phyloP scores from a whole-genome alignment of 768 basidiomycete species.

The Serpula lacrymans region DNA sequence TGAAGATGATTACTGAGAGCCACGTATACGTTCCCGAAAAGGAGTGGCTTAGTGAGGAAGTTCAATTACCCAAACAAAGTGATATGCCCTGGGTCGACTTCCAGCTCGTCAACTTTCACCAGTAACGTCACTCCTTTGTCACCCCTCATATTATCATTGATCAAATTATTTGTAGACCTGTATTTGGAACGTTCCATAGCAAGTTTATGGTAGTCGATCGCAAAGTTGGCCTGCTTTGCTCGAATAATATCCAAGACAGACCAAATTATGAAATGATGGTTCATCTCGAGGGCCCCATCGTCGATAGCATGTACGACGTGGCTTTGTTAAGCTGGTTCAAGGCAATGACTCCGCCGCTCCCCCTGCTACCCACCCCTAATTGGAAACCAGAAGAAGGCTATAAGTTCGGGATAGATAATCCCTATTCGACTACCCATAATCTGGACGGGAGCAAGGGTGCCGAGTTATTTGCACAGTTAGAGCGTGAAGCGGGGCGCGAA shows the following conservation, averaged over 20 bases:
- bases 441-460: constrained; percentile 23
- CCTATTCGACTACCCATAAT: constrained; percentile 23
- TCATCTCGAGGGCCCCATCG: constrained; percentile 68
- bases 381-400: constrained; percentile 32
- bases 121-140: constrained; percentile 13
- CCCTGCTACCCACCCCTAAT: constrained; percentile 33
- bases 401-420: constrained; percentile 33
- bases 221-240: constrained; percentile 60
- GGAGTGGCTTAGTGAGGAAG: constrained; percentile 41
- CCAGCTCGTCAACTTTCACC: constrained; percentile 57
- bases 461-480: constrained; percentile 20
- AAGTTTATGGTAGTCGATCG: constrained; percentile 71
- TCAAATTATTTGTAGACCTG: constrained; percentile 28
- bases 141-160: neutral
- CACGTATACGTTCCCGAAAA: constrained; percentile 45
- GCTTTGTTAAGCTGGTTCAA: constrained; percentile 61
- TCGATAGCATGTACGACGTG: constrained; percentile 67
- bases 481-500: constrained; percentile 8
- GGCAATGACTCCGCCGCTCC: constrained; percentile 42
- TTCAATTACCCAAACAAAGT: constrained; percentile 48
- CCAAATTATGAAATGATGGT: constrained; percentile 59
- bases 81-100: constrained; percentile 61
- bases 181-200: constrained; percentile 68
- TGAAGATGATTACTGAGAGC: constrained; percentile 45
- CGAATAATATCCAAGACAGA: constrained; percentile 66